Conservation (phyloP, 495 filamentous ascomycete species). For the Penicillium taxi region DNA sequence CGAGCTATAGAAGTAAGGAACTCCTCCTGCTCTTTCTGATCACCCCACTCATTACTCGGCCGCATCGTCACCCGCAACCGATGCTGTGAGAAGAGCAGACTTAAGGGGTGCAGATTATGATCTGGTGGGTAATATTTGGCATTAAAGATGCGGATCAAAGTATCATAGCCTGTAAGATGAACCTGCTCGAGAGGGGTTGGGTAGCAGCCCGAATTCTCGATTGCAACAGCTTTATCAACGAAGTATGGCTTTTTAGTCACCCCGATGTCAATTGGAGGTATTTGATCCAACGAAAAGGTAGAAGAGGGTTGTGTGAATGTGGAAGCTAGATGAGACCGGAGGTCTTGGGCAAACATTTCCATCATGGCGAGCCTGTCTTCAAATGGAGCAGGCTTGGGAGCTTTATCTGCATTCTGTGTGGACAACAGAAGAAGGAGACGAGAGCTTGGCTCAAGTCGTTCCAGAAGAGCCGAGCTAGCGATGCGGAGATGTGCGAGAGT, state of each 20-base stretch:
- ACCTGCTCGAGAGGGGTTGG: constrained; percentile 48
- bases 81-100: constrained; percentile 61
- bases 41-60: constrained; percentile 59
- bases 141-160: constrained; percentile 72
- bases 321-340: constrained; percentile 33
- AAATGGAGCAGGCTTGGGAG: constrained; percentile 72
- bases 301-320: not conserved
- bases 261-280: constrained; percentile 61
- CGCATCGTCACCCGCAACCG: constrained; percentile 65
- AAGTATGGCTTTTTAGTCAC: constrained; percentile 80
- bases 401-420: constrained; percentile 91
- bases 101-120: constrained; percentile 48
- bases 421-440: constrained; percentile 75
- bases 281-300: constrained; percentile 9
- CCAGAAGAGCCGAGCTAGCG: constrained; percentile 55
- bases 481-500: constrained; percentile 76
- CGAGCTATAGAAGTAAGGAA: constrained; percentile 47
- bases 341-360: constrained; percentile 64
- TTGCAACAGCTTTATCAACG: constrained; percentile 68
- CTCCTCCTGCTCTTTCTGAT: constrained; percentile 46
- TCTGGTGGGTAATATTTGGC: constrained; percentile 71
- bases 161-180: constrained; percentile 84
- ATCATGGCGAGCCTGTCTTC: constrained; percentile 82
- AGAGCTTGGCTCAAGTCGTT: constrained; percentile 26
- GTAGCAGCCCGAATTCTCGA: constrained; percentile 50